Evolutionary conservation across 208 protist species (phyloP).

Genomic region (Acanthamoeba rhysodes): DNA sequence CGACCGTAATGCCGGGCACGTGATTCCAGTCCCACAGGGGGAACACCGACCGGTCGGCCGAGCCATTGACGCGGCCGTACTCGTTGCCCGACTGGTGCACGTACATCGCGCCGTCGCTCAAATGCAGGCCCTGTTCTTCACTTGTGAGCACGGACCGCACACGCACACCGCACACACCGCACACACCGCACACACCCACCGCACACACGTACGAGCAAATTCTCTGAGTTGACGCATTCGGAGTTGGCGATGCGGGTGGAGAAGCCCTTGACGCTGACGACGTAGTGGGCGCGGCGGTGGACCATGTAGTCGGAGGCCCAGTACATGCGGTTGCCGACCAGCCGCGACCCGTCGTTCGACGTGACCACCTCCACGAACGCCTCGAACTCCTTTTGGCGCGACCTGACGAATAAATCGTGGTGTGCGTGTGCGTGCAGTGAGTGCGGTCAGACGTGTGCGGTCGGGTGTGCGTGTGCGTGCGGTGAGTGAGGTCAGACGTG

Average conservation of each 20-base stretch:
- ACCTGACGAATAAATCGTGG: no score
- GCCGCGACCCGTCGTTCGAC: neutral
- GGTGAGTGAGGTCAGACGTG: neutral
- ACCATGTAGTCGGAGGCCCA: slow-evolving; percentile 23
- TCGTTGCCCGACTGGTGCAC: slow-evolving; percentile 38
- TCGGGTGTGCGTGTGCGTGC: no score
- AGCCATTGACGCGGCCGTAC: slow-evolving; percentile 30
- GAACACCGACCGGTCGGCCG: neutral
- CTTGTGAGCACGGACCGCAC: neutral
- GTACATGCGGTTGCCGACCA: slow-evolving; percentile 51
- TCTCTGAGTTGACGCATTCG: slow-evolving; percentile 40
- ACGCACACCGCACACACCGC: neutral
- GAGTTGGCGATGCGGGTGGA: slow-evolving; percentile 8
- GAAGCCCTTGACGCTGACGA: slow-evolving; percentile 37
- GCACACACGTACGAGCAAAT: neutral
- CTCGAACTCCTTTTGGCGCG: neutral
- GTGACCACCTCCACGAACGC: neutral
- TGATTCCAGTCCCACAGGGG: slow-evolving; percentile 55
- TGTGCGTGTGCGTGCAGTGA: no score
- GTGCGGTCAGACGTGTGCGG: neutral
- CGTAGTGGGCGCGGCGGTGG: slow-evolving; percentile 26
- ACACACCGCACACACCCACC: neutral
- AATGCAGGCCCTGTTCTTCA: neutral
- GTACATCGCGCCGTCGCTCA: slow-evolving; percentile 61
- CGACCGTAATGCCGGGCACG: slow-evolving; percentile 26